Base-by-base conservation (phyloP, 371 early-diverging fungal genomes). In the Haplosporangium sp. region DNA sequence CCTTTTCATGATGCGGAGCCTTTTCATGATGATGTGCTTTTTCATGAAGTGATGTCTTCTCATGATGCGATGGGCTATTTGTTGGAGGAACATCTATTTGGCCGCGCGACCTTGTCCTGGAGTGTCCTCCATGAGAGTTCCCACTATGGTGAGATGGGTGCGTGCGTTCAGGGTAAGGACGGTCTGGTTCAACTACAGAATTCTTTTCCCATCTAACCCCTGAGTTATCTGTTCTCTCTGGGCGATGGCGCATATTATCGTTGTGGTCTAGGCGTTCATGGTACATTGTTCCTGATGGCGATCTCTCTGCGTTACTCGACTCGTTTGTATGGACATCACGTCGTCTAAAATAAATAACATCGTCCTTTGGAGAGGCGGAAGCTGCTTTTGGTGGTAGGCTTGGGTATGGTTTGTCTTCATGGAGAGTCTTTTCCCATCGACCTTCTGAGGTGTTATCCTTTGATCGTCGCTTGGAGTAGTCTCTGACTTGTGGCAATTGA, bases 371-470 rank as follows among this genome's bases (percentile, higher is more conserved):
- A 2, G 77, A 73, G 10, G 56, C 50, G 13, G 63, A n/a, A 15
- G 48, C 45, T 38, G 52, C 61, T 15, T 64, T 34, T 47, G 67
- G 70, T 15, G 53, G 67, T 11, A 39, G 56, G 4, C 57, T 39
- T 27, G 78, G 78, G 47, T 78, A 78, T 42, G 78, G 82, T 48
- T 72, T 75, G 52, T 81, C 82, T 34, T 75, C 82, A 11, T 75
- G 76, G 0, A 65, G 69, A 4, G 61, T 69, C 60, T 81, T 81
- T 42, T 72, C 82, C 82, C 82, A 81, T 10, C 82, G 72, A 5
- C 69, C 66, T 2, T 72, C 79, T 15, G 67, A 34, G 4, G 61
- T 42, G 9, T 4, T 20, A 8, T 74, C 79, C 37, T 57, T 40
- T 34, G 69, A 37, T n/a, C 61, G 66, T 2, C 68, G 69, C 34